Conservation (phyloP, 2,329 filamentous ascomycete genomes). For the Fusarium chlamydosporum region DNA sequence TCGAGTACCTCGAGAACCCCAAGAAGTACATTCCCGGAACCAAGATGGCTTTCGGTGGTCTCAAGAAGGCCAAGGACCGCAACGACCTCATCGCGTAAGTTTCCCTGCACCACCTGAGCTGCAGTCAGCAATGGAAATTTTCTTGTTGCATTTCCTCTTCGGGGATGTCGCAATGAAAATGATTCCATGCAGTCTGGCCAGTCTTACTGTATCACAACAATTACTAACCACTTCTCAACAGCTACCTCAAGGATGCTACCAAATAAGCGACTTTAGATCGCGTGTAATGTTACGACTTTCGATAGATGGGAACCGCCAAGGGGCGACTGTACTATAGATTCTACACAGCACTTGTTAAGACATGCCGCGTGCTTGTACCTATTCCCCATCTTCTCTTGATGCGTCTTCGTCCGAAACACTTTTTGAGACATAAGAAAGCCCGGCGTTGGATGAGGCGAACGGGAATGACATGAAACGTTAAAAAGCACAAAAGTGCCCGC, state of each 20-base stretch:
- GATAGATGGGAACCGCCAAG: conserved; percentile 56
- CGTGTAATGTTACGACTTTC: conserved; percentile 55
- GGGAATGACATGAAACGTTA: conserved; percentile 27
- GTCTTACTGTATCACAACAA: background rate
- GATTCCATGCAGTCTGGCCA: background rate
- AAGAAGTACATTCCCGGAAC: conserved; percentile 99
- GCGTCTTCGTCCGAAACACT: conserved; percentile 41
- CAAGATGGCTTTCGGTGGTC: conserved; percentile 99
- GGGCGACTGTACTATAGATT: conserved; percentile 59
- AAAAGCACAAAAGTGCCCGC: conserved; percentile 25
- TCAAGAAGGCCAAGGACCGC: conserved; percentile 99
- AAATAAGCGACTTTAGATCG: conserved; percentile 66
- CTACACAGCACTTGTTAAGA: conserved; percentile 52
- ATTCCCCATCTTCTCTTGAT: conserved; percentile 56
- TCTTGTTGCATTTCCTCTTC: background rate
- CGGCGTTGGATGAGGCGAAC: conserved; percentile 45
- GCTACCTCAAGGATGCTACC: conserved; percentile 78
- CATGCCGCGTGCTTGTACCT: conserved; percentile 54
- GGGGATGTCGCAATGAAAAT: background rate
- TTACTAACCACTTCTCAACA: conserved; percentile 53
- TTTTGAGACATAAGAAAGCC: conserved; percentile 30
- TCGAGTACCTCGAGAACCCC: conserved; percentile 99
- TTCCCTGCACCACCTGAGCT: background rate
- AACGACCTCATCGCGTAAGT: conserved; percentile 98
- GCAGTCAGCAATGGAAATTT: conserved; percentile 3